These are phyloP conservation scores for Saturnispora halmiae DNA, from an alignment of 805 yeast species.

Conservation along the genomic window DNA sequence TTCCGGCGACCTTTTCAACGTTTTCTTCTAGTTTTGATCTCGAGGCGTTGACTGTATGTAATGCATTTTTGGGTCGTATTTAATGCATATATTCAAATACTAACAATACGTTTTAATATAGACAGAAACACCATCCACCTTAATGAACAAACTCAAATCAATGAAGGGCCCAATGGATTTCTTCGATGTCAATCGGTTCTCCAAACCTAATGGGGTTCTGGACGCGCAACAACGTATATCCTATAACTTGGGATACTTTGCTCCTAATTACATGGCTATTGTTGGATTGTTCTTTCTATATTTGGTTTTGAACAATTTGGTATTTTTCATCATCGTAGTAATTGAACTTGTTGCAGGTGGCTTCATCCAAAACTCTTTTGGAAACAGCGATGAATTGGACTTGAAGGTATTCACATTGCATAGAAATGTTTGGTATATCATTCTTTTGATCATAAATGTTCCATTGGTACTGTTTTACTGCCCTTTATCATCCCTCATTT, in stretches of 20 bases:
- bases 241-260: slow-evolving; percentile 77
- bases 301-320: slow-evolving; percentile 73
- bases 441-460: slow-evolving; percentile 54
- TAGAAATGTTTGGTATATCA: slow-evolving; percentile 77
- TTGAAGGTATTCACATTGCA: slow-evolving; percentile 50
- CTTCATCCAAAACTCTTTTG: slow-evolving; percentile 31
- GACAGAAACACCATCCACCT: slow-evolving; percentile 31
- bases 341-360: slow-evolving; percentile 34
- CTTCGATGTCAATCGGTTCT: slow-evolving; percentile 74
- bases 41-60: slow-evolving; percentile 25
- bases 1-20: slow-evolving; percentile 30
- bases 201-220: slow-evolving; percentile 73
- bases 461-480: slow-evolving; percentile 61
- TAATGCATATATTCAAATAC: not conserved
- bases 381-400: slow-evolving; percentile 21
- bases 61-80: not conserved
- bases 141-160: slow-evolving; percentile 56
- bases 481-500: slow-evolving; percentile 80
- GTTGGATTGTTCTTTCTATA: slow-evolving; percentile 61
- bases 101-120: slow-evolving; percentile 8
- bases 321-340: slow-evolving; percentile 67
- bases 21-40: slow-evolving; percentile 28
- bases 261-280: slow-evolving; percentile 73
- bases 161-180: slow-evolving; percentile 84
- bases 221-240: slow-evolving; percentile 78